Evolutionary conservation across 164 flowering plant species (phyloP), one percentile per base, ranked within the genome.

Genomic region (Annona squamosa): DNA sequence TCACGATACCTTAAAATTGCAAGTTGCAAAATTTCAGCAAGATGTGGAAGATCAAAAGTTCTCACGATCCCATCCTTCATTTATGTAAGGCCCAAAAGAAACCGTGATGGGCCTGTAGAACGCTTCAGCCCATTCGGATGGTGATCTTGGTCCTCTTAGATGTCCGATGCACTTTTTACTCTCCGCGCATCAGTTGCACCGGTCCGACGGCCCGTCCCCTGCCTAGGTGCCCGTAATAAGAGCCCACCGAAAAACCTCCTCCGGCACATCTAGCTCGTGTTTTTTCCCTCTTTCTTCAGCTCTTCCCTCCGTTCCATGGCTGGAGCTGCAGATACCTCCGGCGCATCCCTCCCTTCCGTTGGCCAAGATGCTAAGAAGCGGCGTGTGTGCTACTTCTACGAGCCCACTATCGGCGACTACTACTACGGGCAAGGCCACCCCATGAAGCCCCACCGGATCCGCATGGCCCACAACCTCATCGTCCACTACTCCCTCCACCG

Each of bases 391-490:
- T 88, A 88, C 81, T 88, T 85, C 80, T 88, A 85, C 85, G 89
- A 88, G 67, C 89, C 91, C 18, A 59, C 87, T 1, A 85, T 88
- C 71, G 89, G 88, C 43, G 84, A 88, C 77, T 88, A 84, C 82
- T 86, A 88, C 79, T 88, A 86, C 81, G 89, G 91, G 1, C 89
- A 88, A 71, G 91, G 88, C 57, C 91, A 88, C 76, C 91, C 89
- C 4, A 86, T 88, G 91, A 88, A 88, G 68, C 91, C 89, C 67
- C 89, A 88, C 71, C 82, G 89, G 4, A 86, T 88, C 70, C 86
- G 88, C 1, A 86, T 88, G 89, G 86, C 91, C 13, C 89, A 86
- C 80, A 81, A 79, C 72, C 84, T 88, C 43, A 76, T 88, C 69
- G 78, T 84, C 71, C 85, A 84, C 77, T 88, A 88, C 80, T 66